Percentiles rank a stretch among this genome's conserved stretches.
These are phyloP conservation scores for Coniochaeta sp. DNA, from an alignment of 2,329 filamentous ascomycete genomes.

Conservation along the genomic window DNA sequence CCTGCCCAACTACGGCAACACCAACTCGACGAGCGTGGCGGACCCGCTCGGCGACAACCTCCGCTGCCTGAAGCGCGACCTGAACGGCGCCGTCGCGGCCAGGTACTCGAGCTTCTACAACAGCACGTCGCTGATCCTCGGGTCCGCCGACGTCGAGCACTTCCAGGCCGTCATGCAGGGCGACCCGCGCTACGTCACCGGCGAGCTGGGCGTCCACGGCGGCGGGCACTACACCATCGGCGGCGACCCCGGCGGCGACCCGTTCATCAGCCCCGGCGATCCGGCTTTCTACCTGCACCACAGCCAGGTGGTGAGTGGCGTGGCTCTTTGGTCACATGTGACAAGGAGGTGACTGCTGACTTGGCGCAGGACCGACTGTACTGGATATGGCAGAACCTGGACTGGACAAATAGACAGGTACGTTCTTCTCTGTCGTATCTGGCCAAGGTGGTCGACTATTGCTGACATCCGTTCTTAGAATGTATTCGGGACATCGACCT, in stretches of 20 bases:
- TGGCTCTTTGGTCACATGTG: too few relatives aligned
- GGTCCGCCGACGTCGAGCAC: conserved; percentile 23
- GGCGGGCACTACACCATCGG: conserved; percentile 27
- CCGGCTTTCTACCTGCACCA: conserved; percentile 15
- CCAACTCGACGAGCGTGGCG: conserved; percentile 9
- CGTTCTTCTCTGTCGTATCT: not conserved
- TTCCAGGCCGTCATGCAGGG: conserved; percentile 35
- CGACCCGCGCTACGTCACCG: conserved; percentile 17
- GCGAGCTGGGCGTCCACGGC: conserved; percentile 21
- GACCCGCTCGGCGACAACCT: conserved; percentile 28
- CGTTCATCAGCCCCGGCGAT: conserved; percentile 12
- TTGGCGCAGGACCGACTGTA: conserved; percentile 11
- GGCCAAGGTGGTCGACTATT: not conserved
- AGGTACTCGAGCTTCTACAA: not conserved
- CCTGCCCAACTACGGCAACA: conserved; percentile 9
- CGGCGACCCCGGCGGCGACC: conserved; percentile 14
- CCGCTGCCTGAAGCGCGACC: conserved; percentile 30
- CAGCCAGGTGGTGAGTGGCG: conserved; percentile 5
- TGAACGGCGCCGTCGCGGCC: conserved; percentile 8
- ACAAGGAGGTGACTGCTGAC: too few relatives aligned
- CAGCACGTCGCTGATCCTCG: conserved; percentile 17
- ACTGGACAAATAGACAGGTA: conserved; percentile 14
- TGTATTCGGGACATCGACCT: conserved; percentile 32
- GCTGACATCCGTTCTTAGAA: conserved; percentile 10
- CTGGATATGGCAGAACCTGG: conserved; percentile 18